A percentile compares a stretch with the other conserved stretches of the same genome.
Conservation (phyloP, 2,329 filamentous ascomycete genomes). For the Diaporthe citri region DNA sequence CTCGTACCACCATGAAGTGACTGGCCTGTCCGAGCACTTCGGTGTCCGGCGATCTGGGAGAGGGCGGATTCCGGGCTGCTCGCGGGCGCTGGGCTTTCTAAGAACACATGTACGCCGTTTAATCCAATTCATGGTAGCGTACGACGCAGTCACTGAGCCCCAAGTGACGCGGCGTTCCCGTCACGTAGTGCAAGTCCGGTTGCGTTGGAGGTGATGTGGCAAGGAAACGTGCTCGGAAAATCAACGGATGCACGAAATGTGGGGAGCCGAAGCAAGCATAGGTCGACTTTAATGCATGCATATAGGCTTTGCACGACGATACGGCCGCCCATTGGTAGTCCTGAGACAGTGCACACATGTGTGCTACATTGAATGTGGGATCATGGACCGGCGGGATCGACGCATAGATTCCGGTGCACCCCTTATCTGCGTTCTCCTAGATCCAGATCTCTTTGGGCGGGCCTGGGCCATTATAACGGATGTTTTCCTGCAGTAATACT, state of each 20-base stretch:
- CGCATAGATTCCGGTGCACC: neutral
- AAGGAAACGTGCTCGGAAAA: neutral
- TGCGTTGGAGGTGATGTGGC: slow-evolving; percentile 7
- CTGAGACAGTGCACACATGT: slow-evolving; percentile 22
- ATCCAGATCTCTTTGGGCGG: neutral
- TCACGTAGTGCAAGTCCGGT: neutral
- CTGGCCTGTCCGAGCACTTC: neutral
- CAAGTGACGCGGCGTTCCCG: slow-evolving; percentile 5
- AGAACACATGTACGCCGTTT: neutral
- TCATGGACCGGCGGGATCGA: slow-evolving; percentile 12
- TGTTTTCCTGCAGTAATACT: slow-evolving; percentile 18
- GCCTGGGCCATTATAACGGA: slow-evolving; percentile 1
- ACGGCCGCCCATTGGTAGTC: neutral
- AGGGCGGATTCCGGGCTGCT: neutral
- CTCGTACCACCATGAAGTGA: neutral
- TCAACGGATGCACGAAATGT: slow-evolving; percentile 12
- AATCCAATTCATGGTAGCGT: neutral
- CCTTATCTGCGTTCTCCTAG: neutral
- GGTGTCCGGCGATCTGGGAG: neutral
- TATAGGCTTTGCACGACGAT: neutral
- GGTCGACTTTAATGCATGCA: slow-evolving; percentile 24
- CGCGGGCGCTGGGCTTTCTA: neutral
- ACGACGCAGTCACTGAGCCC: neutral
- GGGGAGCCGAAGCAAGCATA: slow-evolving; percentile 16
- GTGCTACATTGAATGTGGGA: slow-evolving; percentile 20